Evolutionary conservation across 2,329 filamentous ascomycete species (phyloP), one percentile per base, ranked within the genome.

Genomic region (Coniochaeta prunicola): DNA sequence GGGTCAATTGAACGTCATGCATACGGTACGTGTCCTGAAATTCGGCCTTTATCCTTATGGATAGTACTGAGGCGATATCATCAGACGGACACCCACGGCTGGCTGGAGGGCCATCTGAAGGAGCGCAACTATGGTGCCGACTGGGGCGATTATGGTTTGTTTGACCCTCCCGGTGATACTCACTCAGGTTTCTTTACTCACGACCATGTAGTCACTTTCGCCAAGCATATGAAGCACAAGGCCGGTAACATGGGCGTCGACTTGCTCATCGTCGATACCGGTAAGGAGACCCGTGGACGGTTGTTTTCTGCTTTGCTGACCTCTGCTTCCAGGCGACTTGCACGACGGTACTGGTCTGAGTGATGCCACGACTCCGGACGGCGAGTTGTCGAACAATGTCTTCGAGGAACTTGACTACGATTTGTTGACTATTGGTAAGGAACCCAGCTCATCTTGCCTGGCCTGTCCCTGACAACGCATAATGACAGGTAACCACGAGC

Each of bases 61-160:
- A 17, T 50, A 15, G 53, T 21, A 34, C 58, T 62, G 30, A 62
- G 58, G 19, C 53, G 19, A 4, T n/a, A 10, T 7, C 19, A 15
- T 5, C 30, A 74, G 74, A 85, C 82, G 2, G 83, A 86, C 62
- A 84, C 81, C 0, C 82, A 85, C 66, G 82, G 82, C 21, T 84
- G 83, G 83, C 74, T 86, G 19, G 80, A 82, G 64, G 81, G 82
- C 3, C 81, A 85, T 65, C 68, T 86, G 62, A 84, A 85, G 64
- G 81, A 87, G 70, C 74, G 77, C 64, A 86, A 85, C 65, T 87
- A 86, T 61, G 83, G 84, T 42, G 84, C 83, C 1, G 85, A 88
- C 66, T 87, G 84, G 82, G 85, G 85, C 26, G 85, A 88, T 67
- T 86, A 81, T 68, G 82, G n/a, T n/a, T n/a, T n/a, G n/a, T n/a